Base-by-base conservation (phyloP, 1,139 yeast species). In the Scheffersomyces stambukii region DNA sequence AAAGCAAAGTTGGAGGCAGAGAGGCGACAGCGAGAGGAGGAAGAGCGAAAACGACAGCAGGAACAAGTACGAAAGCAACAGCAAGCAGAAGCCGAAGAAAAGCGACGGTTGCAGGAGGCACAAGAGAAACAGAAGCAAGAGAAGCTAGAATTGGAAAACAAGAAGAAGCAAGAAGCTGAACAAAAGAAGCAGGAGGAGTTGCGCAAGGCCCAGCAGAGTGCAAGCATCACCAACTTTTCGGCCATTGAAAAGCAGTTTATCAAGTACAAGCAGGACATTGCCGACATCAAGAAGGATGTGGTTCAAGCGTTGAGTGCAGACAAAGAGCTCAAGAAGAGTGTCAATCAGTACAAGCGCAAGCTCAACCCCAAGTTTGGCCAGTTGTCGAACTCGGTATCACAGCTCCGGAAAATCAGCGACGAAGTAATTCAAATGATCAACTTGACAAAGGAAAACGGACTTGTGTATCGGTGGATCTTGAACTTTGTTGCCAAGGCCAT, bases 331-430 rank as follows among this genome's bases (percentile, higher is more conserved):
- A 66, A 71, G 37, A 64, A 63, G 35, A 56, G 54, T 12, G 59
- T 69, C 15, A 68, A 70, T 16, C 54, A 48, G 50, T 55, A 43
- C 31, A 81, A 81, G 48, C 65, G 96, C 31, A 77, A 80, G 44
- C 75, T 91, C 41, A 86, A 86, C 46, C 94, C 96, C 4, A 82
- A 81, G 46, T 77, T 93, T 42, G 97, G 98, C 8, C 97, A 91
- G 57, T 63, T 93, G 35, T 86, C 96, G 1, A 79, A 78, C 46
- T 79, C 89, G 27, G 55, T 51, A 31, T 32, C 52, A 3, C 96
- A 91, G 46, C 63, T 86, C 28, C 50, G 54, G 2, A 57, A 57
- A 18, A 66, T 88, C 12, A 60, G 69, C 3, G 37, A 45, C 3
- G 88, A 78, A 28, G 60, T 91, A 4, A 46, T 61, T 2, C 55